Conservation (phyloP, 1,284 basidiomycete genomes). For the Erythrobasidium hasegawianum region DNA sequence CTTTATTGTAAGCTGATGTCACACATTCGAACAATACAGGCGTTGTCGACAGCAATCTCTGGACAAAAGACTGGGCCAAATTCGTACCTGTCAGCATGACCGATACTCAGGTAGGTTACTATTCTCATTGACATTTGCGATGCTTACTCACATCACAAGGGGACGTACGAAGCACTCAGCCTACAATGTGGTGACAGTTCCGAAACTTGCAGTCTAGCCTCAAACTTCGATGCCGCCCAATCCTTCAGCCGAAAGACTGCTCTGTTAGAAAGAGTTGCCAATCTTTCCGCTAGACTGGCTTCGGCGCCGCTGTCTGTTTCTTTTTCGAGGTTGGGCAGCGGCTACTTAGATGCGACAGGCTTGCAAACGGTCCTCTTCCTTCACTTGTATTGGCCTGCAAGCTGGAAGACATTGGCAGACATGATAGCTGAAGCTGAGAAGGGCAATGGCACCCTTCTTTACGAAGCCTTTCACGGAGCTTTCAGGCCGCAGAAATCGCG, state of each 20-base stretch:
- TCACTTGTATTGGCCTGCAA: conserved; percentile 10
- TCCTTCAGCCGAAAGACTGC: not conserved
- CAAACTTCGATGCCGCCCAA: not conserved
- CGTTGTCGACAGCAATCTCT: conserved; percentile 1
- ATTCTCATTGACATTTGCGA: conserved; percentile 5
- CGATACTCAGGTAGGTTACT: conserved; percentile 36
- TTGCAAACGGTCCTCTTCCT: conserved; percentile 13
- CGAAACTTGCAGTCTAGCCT: conserved; percentile 8
- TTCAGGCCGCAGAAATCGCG: not conserved
- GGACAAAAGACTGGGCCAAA: conserved; percentile 35
- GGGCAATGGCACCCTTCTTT: conserved; percentile 15
- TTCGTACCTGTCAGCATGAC: conserved; percentile 39
- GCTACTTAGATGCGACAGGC: conserved; percentile 12
- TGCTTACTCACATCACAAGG: not conserved
- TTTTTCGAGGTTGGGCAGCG: not conserved
- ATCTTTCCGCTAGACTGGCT: not conserved
- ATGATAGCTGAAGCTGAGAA: not conserved
- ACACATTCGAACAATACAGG: not conserved
- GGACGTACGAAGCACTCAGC: conserved; percentile 15
- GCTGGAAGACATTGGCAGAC: conserved; percentile 11
- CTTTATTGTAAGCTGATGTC: not conserved
- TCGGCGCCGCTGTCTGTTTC: conserved; percentile 6
- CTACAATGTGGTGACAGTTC: not conserved
- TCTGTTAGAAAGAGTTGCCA: not conserved
- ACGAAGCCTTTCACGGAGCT: not conserved